Evolutionary conservation across 2,329 filamentous ascomycete genomes (phyloP).

Genomic region (Macrophomina pseudophaseolina): DNA sequence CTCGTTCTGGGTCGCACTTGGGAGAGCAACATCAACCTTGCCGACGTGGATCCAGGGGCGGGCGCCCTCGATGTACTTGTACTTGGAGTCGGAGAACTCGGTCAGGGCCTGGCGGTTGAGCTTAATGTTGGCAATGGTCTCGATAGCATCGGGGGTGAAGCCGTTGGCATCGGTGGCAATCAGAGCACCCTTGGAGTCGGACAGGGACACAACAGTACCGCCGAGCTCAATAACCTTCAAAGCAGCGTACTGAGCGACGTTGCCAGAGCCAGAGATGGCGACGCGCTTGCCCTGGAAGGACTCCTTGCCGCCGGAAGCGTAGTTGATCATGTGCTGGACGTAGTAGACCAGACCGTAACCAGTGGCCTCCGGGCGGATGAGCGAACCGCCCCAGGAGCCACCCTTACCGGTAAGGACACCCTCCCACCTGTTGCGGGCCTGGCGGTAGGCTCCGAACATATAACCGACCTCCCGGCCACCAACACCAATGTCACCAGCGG

Average conservation of each 20-base stretch:
- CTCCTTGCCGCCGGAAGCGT: conserved; percentile 78
- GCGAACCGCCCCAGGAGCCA: conserved; percentile 84
- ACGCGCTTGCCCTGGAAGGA: conserved; percentile 90
- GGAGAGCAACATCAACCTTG: conserved; percentile 88
- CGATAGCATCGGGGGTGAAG: conserved; percentile 81
- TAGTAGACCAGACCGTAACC: conserved; percentile 98
- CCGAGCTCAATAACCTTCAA: conserved; percentile 97
- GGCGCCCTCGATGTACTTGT: conserved; percentile 85
- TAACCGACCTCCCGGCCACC: conserved; percentile 90
- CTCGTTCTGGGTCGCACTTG: conserved; percentile 97
- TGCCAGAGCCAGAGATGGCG: conserved; percentile 94
- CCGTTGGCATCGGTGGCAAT: conserved; percentile 72
- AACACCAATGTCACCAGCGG: conserved; percentile 96
- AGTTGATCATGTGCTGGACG: conserved; percentile 91
- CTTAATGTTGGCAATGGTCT: conserved; percentile 83
- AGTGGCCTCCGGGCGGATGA: conserved; percentile 96
- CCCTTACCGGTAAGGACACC: conserved; percentile 97
- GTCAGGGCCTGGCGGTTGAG: conserved; percentile 82
- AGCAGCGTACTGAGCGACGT: conserved; percentile 96
- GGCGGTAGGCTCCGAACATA: conserved; percentile 93
- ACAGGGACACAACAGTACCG: conserved; percentile 88
- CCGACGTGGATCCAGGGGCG: conserved; percentile 92
- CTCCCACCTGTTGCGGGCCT: conserved; percentile 88
- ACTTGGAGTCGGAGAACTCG: conserved; percentile 70
- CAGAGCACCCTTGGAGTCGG: conserved; percentile 86